These are phyloP conservation scores for Onygenales sp. DNA, from an alignment of 2,329 filamentous ascomycete genomes.

Conservation along the genomic window DNA sequence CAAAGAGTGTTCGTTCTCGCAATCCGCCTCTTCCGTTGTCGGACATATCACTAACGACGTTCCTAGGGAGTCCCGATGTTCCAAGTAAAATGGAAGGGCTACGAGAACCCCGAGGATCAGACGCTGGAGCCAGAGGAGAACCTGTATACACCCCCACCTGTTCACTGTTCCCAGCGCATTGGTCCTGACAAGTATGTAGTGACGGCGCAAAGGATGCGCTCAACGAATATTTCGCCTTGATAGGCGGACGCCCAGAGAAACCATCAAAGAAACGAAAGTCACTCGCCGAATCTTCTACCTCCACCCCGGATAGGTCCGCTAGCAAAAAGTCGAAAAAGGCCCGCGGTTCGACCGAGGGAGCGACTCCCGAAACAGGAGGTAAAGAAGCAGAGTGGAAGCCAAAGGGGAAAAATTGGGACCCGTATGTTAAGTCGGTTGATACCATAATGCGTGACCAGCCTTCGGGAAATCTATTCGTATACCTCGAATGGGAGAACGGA, in stretches of 20 bases:
- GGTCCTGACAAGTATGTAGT: slow-evolving; percentile 17
- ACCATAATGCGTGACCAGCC: slow-evolving; percentile 32
- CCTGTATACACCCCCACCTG: slow-evolving; percentile 18
- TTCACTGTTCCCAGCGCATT: too few relatives aligned
- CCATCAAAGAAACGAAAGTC: slow-evolving; percentile 15
- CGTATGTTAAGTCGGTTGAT: slow-evolving; percentile 31
- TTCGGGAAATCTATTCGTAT: slow-evolving; percentile 26
- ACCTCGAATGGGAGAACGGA: slow-evolving; percentile 35
- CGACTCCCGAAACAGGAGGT: slow-evolving; percentile 15
- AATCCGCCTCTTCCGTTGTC: slow-evolving; percentile 2
- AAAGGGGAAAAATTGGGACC: slow-evolving; percentile 34
- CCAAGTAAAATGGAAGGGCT: slow-evolving; percentile 40
- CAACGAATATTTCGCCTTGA: slow-evolving; percentile 30
- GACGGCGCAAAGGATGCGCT: slow-evolving; percentile 31
- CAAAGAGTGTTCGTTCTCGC: slow-evolving; percentile 22
- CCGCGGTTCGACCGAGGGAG: slow-evolving; percentile 11
- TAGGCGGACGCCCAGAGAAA: slow-evolving; percentile 32
- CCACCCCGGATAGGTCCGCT: slow-evolving; percentile 14
- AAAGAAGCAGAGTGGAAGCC: slow-evolving; percentile 28
- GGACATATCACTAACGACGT: slow-evolving; percentile 4
- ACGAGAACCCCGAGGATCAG: slow-evolving; percentile 31
- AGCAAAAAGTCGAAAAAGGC: slow-evolving; percentile 22
- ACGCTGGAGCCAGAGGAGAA: slow-evolving; percentile 39
- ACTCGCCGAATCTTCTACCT: slow-evolving; percentile 19
- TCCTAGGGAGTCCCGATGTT: slow-evolving; percentile 28